Conservation (phyloP, 2,329 filamentous ascomycete species). For the Xylaria hypoxylon region DNA sequence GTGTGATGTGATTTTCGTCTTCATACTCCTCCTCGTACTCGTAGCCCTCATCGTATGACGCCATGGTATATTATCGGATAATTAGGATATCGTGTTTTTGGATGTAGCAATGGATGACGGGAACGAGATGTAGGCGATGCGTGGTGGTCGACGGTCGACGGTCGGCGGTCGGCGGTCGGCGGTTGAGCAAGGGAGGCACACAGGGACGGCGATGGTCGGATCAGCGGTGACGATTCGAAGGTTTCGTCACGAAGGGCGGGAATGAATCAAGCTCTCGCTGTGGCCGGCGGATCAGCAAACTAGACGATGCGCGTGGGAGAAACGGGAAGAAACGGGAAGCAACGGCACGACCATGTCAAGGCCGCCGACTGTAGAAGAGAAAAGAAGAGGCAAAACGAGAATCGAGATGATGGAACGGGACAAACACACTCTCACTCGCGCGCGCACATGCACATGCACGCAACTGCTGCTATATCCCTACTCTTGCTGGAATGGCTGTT, state of each 20-base stretch:
- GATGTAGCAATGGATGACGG: background rate
- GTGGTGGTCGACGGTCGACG: background rate
- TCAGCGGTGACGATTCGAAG: background rate
- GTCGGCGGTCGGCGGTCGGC: background rate
- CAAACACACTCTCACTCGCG: constrained; percentile 21
- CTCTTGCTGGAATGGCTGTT: background rate
- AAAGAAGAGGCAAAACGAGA: background rate
- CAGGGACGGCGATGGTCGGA: background rate
- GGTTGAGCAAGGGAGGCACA: constrained; percentile 4
- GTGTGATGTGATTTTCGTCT: constrained; percentile 80
- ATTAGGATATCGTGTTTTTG: background rate
- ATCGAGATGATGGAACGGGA: constrained; percentile 4
- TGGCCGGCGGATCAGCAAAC: constrained; percentile 21
- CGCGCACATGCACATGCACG: constrained; percentile 23
- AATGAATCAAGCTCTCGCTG: constrained; percentile 17
- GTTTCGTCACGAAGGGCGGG: background rate
- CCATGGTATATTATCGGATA: constrained; percentile 54
- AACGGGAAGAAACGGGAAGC: background rate
- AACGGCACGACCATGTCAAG: background rate
- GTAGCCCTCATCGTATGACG: constrained; percentile 69
- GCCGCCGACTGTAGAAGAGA: background rate
- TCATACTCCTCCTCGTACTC: constrained; percentile 77
- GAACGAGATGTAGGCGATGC: background rate
- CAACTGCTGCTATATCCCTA: constrained; percentile 20
- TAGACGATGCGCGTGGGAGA: constrained; percentile 9